phyloP scores from a whole-genome alignment of 192 early-diverging fungal genomes.

The Glomus cerebriforme region DNA sequence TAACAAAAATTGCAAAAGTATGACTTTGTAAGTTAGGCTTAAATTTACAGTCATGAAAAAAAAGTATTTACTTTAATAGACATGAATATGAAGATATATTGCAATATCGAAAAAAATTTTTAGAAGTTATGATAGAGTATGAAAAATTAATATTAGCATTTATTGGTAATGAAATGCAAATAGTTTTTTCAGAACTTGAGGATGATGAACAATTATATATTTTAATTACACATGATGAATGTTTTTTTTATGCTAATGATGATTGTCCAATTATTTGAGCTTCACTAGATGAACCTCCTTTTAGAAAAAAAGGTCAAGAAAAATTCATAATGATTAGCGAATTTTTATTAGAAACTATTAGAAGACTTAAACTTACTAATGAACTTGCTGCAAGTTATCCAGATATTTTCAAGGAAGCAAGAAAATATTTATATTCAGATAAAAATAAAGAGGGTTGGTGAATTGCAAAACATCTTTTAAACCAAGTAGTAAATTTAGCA shows the following conservation, averaged over 20 bases:
- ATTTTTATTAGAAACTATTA: constrained; percentile 3
- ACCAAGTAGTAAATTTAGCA: neutral
- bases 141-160: neutral
- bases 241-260: too few relatives aligned
- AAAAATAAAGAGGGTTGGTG: neutral
- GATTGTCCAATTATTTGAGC: too few relatives aligned
- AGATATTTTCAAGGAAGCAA: neutral
- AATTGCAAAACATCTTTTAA: too few relatives aligned
- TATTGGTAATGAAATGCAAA: neutral
- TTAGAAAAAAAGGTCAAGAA: neutral
- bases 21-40: neutral
- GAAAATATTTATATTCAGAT: neutral
- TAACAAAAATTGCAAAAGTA: neutral
- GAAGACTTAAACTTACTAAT: too few relatives aligned
- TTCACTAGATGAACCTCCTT: too few relatives aligned
- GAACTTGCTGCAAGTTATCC: too few relatives aligned
- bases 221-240: too few relatives aligned
- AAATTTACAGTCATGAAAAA: neutral
- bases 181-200: neutral
- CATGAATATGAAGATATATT: too few relatives aligned
- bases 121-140: too few relatives aligned
- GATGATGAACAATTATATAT: neutral
- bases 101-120: too few relatives aligned
- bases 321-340: neutral
- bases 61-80: constrained; percentile 4